phyloP scores from a whole-genome alignment of 768 basidiomycete species.

The Strobilomyces dryophilus region DNA sequence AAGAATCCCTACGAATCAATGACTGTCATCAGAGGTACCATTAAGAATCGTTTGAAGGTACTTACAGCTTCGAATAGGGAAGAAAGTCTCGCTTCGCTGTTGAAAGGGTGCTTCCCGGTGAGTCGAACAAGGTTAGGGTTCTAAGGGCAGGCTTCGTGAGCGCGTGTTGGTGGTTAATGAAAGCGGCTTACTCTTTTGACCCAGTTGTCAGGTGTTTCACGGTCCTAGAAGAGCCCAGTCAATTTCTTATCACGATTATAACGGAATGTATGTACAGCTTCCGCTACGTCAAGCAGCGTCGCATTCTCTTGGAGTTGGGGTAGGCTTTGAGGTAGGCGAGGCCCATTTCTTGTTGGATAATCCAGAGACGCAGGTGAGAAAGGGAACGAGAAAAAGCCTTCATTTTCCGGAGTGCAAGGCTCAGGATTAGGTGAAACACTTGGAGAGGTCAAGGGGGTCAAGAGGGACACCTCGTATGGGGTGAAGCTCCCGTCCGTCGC shows the following conservation, averaged over 20 bases:
- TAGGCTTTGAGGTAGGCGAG: conserved; percentile 14
- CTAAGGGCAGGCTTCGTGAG: conserved; percentile 7
- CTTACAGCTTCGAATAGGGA: conserved; percentile 39
- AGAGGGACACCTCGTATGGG: conserved; percentile 5
- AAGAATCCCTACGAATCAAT: conserved; percentile 41
- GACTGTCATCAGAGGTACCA: not conserved
- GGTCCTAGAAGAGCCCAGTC: conserved; percentile 20
- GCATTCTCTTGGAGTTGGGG: conserved; percentile 23
- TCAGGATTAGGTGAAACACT: not conserved
- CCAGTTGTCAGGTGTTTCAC: conserved; percentile 40
- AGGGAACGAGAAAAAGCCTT: conserved; percentile 8
- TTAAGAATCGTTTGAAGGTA: not conserved
- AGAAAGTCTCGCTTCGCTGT: conserved; percentile 46
- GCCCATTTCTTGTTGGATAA: conserved; percentile 20
- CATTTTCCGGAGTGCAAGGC: not conserved
- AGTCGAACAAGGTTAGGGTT: conserved; percentile 42
- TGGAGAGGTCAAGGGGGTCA: conserved; percentile 10
- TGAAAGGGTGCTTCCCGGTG: conserved; percentile 63
- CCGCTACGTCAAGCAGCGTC: conserved; percentile 18
- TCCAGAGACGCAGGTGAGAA: conserved; percentile 19
- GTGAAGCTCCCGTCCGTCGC: conserved; percentile 2
- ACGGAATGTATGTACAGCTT: conserved; percentile 15
- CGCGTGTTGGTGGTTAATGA: not conserved
- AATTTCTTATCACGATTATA: not conserved
- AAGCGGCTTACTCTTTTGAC: conserved; percentile 28